Conservation (phyloP, 2,329 filamentous ascomycete species). For the Claviceps capensis region DNA sequence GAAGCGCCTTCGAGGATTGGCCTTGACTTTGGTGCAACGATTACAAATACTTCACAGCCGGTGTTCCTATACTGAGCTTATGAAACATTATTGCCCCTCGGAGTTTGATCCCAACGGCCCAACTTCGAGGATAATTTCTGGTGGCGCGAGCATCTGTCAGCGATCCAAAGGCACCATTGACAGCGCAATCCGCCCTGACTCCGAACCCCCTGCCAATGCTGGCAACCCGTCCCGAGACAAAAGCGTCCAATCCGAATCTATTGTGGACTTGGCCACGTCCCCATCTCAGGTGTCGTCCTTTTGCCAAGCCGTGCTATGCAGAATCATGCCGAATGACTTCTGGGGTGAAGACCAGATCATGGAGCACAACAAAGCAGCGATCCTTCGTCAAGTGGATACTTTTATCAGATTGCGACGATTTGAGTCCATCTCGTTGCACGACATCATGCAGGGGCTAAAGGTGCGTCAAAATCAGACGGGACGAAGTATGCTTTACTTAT, state of each 20-base stretch:
- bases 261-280: conserved; percentile 58
- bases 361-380: conserved; percentile 42
- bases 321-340: conserved; percentile 59
- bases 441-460: conserved; percentile 63
- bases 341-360: conserved; percentile 50
- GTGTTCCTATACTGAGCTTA: conserved; percentile 67
- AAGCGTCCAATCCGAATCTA: conserved; percentile 17
- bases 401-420: conserved; percentile 71
- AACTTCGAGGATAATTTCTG: neutral
- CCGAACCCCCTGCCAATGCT: neutral
- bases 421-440: conserved; percentile 68
- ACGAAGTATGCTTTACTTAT: neutral
- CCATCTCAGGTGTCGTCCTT: conserved; percentile 65
- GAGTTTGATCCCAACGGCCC: conserved; percentile 12
- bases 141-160: neutral
- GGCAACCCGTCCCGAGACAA: neutral
- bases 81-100: conserved; percentile 68
- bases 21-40: conserved; percentile 45
- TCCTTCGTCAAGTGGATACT: conserved; percentile 58
- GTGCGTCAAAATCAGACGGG: conserved; percentile 26
- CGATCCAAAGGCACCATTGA: neutral
- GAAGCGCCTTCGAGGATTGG: conserved; percentile 53
- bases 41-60: conserved; percentile 57
- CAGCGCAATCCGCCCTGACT: neutral
- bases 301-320: conserved; percentile 61